A percentile compares a stretch with the other conserved stretches of the same genome.
phyloP scores from a whole-genome alignment of 2,329 filamentous ascomycete species.

The Penicillium brevicompactum region DNA sequence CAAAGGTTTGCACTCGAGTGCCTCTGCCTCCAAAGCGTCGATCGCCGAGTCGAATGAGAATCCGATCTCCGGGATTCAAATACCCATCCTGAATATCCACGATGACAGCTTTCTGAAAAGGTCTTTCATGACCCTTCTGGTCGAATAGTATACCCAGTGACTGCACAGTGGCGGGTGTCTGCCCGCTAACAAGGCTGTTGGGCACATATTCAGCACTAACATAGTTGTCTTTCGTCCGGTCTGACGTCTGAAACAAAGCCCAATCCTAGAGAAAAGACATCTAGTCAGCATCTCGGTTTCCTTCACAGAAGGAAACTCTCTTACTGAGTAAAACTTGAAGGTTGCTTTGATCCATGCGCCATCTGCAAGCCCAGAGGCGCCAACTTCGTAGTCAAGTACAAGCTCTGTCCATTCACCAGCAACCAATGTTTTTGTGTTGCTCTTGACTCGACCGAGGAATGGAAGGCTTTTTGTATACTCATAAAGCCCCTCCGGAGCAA shows the following conservation, averaged over 20 bases:
- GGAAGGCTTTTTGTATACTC: conserved; percentile 14
- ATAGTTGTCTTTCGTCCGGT: conserved; percentile 14
- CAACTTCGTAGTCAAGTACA: conserved; percentile 11
- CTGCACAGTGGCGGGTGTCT: conserved; percentile 11
- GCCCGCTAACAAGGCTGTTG: conserved; percentile 1
- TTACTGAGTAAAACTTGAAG: conserved; percentile 17
- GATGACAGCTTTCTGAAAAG: conserved; percentile 16
- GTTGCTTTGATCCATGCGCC: conserved; percentile 16
- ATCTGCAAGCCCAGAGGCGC: conserved; percentile 12
- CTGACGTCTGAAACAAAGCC: conserved; percentile 14
- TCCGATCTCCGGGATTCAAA: conserved; percentile 13
- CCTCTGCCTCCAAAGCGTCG: conserved; percentile 11
- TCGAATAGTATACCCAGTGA: conserved; percentile 13
- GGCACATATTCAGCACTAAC: conserved; percentile 14
- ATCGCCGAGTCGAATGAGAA: conserved; percentile 14
- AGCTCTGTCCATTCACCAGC: conserved; percentile 17
- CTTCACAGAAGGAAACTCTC: neutral
- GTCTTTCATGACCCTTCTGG: conserved; percentile 15
- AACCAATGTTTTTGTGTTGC: conserved; percentile 1
- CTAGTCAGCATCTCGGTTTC: neutral
- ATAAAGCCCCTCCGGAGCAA: conserved; percentile 11
- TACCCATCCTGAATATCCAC: conserved; percentile 18
- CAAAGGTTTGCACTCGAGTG: conserved; percentile 10
- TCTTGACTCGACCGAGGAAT: conserved; percentile 11
- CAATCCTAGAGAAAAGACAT: conserved; percentile 5